These are phyloP conservation scores for Bipolaris zeicola DNA, from an alignment of 2,329 filamentous ascomycete species.

Conservation along the genomic window DNA sequence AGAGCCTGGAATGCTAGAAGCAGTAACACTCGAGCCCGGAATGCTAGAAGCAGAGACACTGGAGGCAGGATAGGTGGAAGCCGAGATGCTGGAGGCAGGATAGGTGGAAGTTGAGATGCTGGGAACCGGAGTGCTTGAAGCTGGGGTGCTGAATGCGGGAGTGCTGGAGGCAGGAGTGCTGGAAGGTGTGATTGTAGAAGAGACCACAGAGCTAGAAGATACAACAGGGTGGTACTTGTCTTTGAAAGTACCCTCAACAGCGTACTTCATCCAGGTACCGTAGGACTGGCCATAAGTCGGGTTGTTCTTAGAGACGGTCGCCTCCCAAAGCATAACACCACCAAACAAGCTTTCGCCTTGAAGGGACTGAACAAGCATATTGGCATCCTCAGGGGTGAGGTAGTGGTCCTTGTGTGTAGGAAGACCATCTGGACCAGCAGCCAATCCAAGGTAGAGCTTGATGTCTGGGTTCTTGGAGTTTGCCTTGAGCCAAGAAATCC, in stretches of 20 bases:
- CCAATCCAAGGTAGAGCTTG: constrained; percentile 61
- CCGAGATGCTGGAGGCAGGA: neutral
- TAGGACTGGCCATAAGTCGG: constrained; percentile 52
- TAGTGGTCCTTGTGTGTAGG: constrained; percentile 49
- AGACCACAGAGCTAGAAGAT: constrained; percentile 12
- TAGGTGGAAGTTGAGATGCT: neutral
- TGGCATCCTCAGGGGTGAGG: constrained; percentile 54
- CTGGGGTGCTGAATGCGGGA: neutral
- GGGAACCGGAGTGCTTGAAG: neutral
- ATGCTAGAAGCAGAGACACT: neutral
- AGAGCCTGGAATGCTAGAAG: constrained; percentile 1
- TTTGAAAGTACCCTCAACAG: constrained; percentile 28
- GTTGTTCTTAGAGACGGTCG: constrained; percentile 57
- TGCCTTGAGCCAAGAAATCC: constrained; percentile 46
- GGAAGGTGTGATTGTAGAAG: constrained; percentile 3
- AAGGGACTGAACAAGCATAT: constrained; percentile 51
- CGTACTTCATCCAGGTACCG: constrained; percentile 55
- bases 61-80: neutral
- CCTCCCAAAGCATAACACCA: constrained; percentile 66
- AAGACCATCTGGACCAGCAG: constrained; percentile 34
- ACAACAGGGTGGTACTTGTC: constrained; percentile 25
- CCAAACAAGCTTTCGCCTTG: constrained; percentile 53
- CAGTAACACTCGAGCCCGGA: neutral
- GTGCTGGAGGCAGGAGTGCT: neutral
- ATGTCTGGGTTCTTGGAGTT: constrained; percentile 49